Evolutionary conservation across 140 eudicot genomes (phyloP), one percentile per base, ranked within the genome.

Genomic region (Oenanthe javanica): DNA sequence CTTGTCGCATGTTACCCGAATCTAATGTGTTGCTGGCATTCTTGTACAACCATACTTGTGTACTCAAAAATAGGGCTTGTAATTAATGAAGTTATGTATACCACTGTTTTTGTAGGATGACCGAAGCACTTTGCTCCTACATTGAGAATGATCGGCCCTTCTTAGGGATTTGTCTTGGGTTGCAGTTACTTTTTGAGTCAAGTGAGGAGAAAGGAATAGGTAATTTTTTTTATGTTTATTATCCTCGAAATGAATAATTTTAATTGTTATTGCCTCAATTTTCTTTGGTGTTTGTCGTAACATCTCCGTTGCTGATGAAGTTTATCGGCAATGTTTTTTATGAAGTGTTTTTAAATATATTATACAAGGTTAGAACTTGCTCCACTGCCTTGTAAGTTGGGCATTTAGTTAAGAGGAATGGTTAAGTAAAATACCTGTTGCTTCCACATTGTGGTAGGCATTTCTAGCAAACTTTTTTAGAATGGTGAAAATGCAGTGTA

Each of bases 181-280:
- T 96, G 87, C 99, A 96, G 70, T 91, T 96, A 83, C 96, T 96
- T 59, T 93, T 96, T 79, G 98, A 96, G 79, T 91, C 97, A 36
- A 96, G 97, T 77, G 96, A 89, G 72, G 99, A 93, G 86, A 93
- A 96, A 31, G 99, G 99, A 78, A 86, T 85, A 61, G 99, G 99
- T 96, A 84, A 57, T 36, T 69, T 63, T 48, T 55, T 72, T 61
- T 31, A 13, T 47, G 11, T 63, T 74, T 50, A 9, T 47, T 10
- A 9, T 46, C 5, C 9, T 0, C 18, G 4, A 4, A 6, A 43
- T 19, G 11, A 16, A 18, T 19, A 3, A 43, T 16, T 43, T n/a
- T 15, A 9, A 36, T 31, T 10, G 73, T 31, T 69, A 4, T 15
- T 36, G 74, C 74, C 47, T 69, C 74, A 14, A 36, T 46, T 69